Base-by-base conservation (phyloP, 1,284 basidiomycete species). In the Leccinum solheimii region DNA sequence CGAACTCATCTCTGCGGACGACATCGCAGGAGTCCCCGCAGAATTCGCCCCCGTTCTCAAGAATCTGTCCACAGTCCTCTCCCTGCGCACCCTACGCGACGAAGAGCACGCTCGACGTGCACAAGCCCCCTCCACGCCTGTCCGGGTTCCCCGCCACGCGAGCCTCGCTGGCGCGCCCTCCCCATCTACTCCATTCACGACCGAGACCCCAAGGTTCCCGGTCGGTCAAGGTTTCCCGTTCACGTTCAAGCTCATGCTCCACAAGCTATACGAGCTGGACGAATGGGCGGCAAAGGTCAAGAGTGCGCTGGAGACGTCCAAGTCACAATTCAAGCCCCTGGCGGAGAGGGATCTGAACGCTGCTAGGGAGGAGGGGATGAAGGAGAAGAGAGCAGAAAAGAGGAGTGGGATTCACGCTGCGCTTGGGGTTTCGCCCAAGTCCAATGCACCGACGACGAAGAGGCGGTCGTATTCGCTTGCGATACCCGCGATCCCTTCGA, bases 211-310 rank as follows among this genome's bases (percentile, higher is more conserved):
- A 3, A 75, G 75, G 45, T 85, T 85, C 61, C 81, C 81, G 3
- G 66, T 80, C 5, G 76, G 67, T 2, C 77, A 76, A 62, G 75
- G 75, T 21, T 84, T 81, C 67, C 78, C 79, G 16, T 88, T 88
- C 76, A 87, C 83, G 30, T 88, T 87, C 78, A 83, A 82, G 67
- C 76, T 85, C 68, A 84, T 86, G 82, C 69, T 87, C 59, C 84
- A 88, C 75, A 83, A 85, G 68, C 76, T 87, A 10, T 87, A 87
- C 72, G 78, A 81, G 60, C 72, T 82, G 61, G 81, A 81, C n/a
- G 85, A 86, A 57, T 88, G 86, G 83, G 78, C 75, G 2, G 76
- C 75, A 64, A 86, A 84, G 72, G 82, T 87, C 59, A 81, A 81
- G 67, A 79, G 80, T 32, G 80, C 83, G 50, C 69, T 88, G 67